phyloP scores from a whole-genome alignment of 139 green algal species.

The Coccomyxa sp. region DNA sequence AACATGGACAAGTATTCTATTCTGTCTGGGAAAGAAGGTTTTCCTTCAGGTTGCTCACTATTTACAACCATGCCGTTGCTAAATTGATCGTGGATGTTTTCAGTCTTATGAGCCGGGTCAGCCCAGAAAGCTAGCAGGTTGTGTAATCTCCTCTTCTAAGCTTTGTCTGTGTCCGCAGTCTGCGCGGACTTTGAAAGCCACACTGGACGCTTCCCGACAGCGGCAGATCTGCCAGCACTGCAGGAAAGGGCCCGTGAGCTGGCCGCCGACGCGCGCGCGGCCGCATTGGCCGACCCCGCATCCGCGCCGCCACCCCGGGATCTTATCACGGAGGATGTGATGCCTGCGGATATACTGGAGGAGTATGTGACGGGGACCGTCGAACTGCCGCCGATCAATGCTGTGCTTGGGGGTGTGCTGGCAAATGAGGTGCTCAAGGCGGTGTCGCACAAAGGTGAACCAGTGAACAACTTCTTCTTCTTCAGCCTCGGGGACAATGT shows the following conservation, averaged over 20 bases:
- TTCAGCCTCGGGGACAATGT: constrained; percentile 53
- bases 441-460: constrained; percentile 62
- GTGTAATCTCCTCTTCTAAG: too few relatives aligned
- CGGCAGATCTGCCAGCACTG: not conserved
- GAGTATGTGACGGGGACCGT: not conserved
- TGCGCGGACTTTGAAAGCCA: not conserved
- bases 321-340: not conserved
- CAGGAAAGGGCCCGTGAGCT: too few relatives aligned
- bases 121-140: too few relatives aligned
- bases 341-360: not conserved
- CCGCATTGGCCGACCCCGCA: constrained; percentile 2
- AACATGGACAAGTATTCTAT: not conserved
- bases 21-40: not conserved
- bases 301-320: not conserved
- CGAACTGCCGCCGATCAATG: constrained; percentile 33
- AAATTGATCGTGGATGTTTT: too few relatives aligned
- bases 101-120: too few relatives aligned
- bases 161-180: not conserved
- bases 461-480: constrained; percentile 84
- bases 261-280: too few relatives aligned
- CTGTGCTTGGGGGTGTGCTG: constrained; percentile 79
- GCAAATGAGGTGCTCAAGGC: constrained; percentile 83
- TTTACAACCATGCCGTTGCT: too few relatives aligned
- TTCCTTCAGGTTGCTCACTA: too few relatives aligned
- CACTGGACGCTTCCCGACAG: too few relatives aligned